Percentiles rank a stretch among this genome's conserved stretches.
Conservation (phyloP, 148 eudicot genomes). For the Chenopodium quinoa region DNA sequence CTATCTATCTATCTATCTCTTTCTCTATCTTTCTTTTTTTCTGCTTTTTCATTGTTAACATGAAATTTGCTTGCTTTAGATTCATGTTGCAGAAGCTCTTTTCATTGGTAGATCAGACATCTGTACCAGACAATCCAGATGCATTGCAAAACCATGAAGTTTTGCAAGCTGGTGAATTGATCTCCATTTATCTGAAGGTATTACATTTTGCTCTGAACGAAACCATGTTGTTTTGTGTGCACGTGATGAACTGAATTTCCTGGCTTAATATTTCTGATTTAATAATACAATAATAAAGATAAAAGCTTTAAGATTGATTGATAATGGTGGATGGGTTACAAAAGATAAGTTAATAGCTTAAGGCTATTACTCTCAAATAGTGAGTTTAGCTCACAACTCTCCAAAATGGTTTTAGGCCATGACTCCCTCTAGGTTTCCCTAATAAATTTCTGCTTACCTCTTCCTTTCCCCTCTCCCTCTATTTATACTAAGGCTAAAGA, state of each 20-base stretch:
- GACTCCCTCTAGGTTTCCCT: background rate
- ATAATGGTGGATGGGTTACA: background rate
- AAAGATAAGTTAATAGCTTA: too few relatives aligned
- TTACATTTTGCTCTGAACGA: background rate
- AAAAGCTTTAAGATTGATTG: too few relatives aligned
- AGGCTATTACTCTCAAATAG: too few relatives aligned
- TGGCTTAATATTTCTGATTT: too few relatives aligned
- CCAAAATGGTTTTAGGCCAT: too few relatives aligned
- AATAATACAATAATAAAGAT: too few relatives aligned
- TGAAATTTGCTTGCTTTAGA: conserved; percentile 39
- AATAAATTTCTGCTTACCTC: too few relatives aligned
- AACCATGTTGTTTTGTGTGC: background rate
- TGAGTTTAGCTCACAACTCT: too few relatives aligned
- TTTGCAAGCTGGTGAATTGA: conserved; percentile 79
- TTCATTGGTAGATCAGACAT: conserved; percentile 88
- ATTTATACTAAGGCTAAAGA: too few relatives aligned
- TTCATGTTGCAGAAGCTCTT: conserved; percentile 97
- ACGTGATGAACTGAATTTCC: background rate
- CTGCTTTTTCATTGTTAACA: conserved; percentile 18
- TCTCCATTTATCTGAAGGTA: conserved; percentile 87
- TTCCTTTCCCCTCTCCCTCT: too few relatives aligned
- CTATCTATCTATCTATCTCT: background rate
- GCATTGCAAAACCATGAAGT: conserved; percentile 91
- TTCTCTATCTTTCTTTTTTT: background rate
- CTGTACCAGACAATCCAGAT: conserved; percentile 87